Evolutionary conservation across 805 yeast genomes (phyloP).

Genomic region (Candida nitratophila): DNA sequence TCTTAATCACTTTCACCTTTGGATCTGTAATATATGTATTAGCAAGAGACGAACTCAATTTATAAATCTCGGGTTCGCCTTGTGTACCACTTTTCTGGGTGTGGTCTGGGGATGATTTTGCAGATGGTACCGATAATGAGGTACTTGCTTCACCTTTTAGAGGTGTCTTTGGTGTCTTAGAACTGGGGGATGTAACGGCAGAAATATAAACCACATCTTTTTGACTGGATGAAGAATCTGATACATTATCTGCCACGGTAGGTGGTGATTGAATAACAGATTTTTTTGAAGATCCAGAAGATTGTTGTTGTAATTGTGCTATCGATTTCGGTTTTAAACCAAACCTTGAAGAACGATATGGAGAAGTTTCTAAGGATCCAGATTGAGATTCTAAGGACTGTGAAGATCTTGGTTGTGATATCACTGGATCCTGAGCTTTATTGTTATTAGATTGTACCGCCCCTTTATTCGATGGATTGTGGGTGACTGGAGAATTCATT

Average conservation of each 20-base stretch:
- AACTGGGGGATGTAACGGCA: neutral
- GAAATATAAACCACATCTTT: neutral
- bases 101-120: neutral
- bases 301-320: too few species aligned
- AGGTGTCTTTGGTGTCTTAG: neutral
- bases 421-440: neutral
- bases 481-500: neutral
- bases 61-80: too few species aligned
- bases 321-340: too few species aligned
- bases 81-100: too few species aligned
- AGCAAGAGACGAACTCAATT: neutral
- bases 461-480: too few species aligned
- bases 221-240: neutral
- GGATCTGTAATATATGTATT: neutral
- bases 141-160: neutral
- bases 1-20: too few species aligned
- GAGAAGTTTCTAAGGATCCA: neutral
- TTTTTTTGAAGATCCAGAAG: neutral
- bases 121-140: neutral
- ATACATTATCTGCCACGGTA: too few species aligned
- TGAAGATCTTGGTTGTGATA: neutral
- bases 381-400: neutral
- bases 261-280: neutral
- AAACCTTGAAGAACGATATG: neutral
- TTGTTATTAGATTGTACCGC: too few species aligned